Evolutionary conservation across 805 yeast genomes (phyloP), one percentile per base, ranked within the genome.

Genomic region (Ogataea paraovalis): DNA sequence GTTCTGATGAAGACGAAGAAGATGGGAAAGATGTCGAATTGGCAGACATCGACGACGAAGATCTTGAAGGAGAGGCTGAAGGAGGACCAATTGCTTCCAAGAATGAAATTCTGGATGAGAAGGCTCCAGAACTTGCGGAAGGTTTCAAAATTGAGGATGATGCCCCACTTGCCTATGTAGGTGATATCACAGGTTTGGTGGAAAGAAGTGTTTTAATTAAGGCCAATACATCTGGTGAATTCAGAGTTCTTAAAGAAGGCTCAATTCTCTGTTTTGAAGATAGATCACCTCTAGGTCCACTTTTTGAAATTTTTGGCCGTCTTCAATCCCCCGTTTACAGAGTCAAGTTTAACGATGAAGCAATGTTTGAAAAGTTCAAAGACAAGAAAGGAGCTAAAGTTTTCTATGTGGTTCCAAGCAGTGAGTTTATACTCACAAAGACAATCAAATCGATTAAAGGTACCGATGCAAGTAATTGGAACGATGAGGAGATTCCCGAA

Each of bases 401-500:
- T 0, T 88, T 58, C 64, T 88, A 85, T 55, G 92, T 91, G 5
- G 94, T 87, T 2, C 84, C 90, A 2, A 85, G 80, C 33, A 85
- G 97, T 0, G 77, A 85, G 46, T 92, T 90, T 67, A 72, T 86
- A 8, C 80, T 82, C 53, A 92, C 98, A 0, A 85, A 85, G 44
- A 69, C 79, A 21, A 75, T 91, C 46, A 87, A 81, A 56, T 69
- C 75, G 20, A 49, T 82, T 18, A 91, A 85, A 59, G 99, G 98
- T 21, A 84, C 90, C 1, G 99, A 94, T 69, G 99, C 99, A 0
- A 86, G 96, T 59, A 94, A 94, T 58, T 83, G 88, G 64, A 85
- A 88, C 62, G 99, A 94, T 65, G 98, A 94, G 68, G 99, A 94
- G 60, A 67, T 92, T 27, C 89, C 96, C 0, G 90, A 83, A 56